These are phyloP conservation scores for Wickerhamomyces subpelliculosus DNA, from an alignment of 805 yeast genomes.

Conservation along the genomic window DNA sequence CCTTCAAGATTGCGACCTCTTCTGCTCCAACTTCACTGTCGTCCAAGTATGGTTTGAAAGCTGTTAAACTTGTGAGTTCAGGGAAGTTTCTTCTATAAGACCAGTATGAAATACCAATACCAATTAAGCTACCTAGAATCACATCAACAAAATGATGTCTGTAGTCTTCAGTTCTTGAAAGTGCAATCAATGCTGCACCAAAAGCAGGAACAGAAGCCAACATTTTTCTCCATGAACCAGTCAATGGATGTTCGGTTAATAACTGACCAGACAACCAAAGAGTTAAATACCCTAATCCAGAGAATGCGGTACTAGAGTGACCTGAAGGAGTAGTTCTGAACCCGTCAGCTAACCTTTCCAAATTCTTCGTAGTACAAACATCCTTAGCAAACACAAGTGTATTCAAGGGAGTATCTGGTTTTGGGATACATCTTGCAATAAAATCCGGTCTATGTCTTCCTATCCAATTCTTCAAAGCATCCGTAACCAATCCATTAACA, in stretches of 20 bases:
- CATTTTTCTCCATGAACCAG: conserved; percentile 59
- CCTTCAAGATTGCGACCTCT: conserved; percentile 8
- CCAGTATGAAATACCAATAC: conserved; percentile 47
- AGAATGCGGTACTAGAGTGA: conserved; percentile 65
- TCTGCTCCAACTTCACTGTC: conserved; percentile 32
- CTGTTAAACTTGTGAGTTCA: conserved; percentile 21
- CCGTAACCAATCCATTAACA: conserved; percentile 58
- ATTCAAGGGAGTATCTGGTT: conserved; percentile 46
- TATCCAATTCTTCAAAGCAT: conserved; percentile 71
- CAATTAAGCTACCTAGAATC: conserved; percentile 62
- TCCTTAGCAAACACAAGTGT: conserved; percentile 53
- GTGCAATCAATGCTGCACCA: conserved; percentile 71
- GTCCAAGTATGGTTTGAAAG: conserved; percentile 34
- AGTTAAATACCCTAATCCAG: conserved; percentile 57
- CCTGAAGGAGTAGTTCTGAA: conserved; percentile 82
- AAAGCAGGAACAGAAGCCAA: conserved; percentile 49
- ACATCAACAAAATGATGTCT: conserved; percentile 91
- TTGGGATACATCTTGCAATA: conserved; percentile 76
- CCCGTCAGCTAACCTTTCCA: conserved; percentile 49
- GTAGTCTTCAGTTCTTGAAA: conserved; percentile 85
- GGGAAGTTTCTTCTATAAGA: conserved; percentile 36
- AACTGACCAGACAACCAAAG: conserved; percentile 68
- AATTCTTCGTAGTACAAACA: conserved; percentile 52
- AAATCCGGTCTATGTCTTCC: conserved; percentile 94
- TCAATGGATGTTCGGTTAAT: conserved; percentile 35